phyloP scores from a whole-genome alignment of 2,329 filamentous ascomycete species.

The Botryotinia convoluta region DNA sequence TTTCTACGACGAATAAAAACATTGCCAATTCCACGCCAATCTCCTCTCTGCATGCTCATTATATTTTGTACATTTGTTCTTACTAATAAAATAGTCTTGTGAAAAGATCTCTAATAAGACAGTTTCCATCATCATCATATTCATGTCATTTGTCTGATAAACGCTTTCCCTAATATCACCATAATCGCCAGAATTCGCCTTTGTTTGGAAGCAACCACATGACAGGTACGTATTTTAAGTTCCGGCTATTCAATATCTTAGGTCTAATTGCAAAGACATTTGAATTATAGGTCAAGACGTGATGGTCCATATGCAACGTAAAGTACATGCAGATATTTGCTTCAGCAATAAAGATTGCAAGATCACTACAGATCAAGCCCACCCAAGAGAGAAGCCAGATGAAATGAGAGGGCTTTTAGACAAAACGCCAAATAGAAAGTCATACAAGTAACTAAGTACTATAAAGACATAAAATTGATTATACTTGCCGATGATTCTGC shows the following conservation, averaged over 20 bases:
- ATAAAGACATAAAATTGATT: too few relatives aligned
- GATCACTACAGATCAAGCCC: too few relatives aligned
- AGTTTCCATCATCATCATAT: not conserved
- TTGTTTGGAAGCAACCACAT: not conserved
- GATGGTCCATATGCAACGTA: not conserved
- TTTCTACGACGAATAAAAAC: not conserved
- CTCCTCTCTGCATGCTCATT: not conserved
- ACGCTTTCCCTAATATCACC: not conserved
- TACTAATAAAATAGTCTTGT: not conserved
- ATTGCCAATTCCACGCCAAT: not conserved
- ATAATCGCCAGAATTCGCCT: not conserved
- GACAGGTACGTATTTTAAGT: accelerated
- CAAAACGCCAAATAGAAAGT: too few relatives aligned
- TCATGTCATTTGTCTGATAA: not conserved
- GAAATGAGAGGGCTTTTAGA: too few relatives aligned
- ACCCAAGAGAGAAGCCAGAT: too few relatives aligned
- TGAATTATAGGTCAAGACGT: not conserved
- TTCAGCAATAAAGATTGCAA: too few relatives aligned
- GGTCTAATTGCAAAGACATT: not conserved
- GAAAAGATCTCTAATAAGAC: not conserved
- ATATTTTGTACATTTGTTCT: not conserved
- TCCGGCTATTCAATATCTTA: too few relatives aligned
- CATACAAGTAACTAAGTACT: too few relatives aligned
- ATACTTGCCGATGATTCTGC: not conserved
- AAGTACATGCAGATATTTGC: too few relatives aligned